phyloP scores from a whole-genome alignment of 148 eudicot species.

The Chenopodium quinoa region DNA sequence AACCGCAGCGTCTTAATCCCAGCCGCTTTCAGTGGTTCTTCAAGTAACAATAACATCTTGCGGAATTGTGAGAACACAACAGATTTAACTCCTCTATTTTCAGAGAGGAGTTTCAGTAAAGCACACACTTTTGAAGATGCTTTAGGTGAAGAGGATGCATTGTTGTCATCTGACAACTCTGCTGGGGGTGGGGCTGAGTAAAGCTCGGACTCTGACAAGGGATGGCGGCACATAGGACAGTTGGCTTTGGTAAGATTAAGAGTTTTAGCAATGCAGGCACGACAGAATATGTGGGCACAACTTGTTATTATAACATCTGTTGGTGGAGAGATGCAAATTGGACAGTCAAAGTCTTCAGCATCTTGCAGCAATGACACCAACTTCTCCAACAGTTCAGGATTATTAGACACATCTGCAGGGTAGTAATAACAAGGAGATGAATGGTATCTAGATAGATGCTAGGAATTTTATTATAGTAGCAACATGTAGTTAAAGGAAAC shows the following conservation, averaged over 20 bases:
- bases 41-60: constrained; percentile 77
- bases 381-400: constrained; percentile 73
- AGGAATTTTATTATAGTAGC: not conserved
- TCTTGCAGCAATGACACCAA: constrained; percentile 77
- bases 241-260: constrained; percentile 54
- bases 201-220: constrained; percentile 76
- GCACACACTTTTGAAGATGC: constrained; percentile 64
- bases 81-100: constrained; percentile 54
- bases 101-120: constrained; percentile 63
- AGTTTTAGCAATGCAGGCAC: constrained; percentile 74
- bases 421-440: not conserved
- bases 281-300: constrained; percentile 91
- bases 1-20: constrained; percentile 73
- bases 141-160: constrained; percentile 26
- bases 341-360: constrained; percentile 90
- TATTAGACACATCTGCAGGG: constrained; percentile 74
- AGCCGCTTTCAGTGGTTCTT: constrained; percentile 66
- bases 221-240: constrained; percentile 90
- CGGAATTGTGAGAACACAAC: constrained; percentile 86
- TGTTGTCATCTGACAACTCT: constrained; percentile 34
- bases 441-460: not conserved
- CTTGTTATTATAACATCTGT: constrained; percentile 64
- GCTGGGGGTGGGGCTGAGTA: constrained; percentile 75
- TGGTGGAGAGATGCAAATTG: constrained; percentile 90
- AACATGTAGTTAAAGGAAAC: not conserved